phyloP scores from a whole-genome alignment of 257 asterid species.

The Buddleja alternifolia region DNA sequence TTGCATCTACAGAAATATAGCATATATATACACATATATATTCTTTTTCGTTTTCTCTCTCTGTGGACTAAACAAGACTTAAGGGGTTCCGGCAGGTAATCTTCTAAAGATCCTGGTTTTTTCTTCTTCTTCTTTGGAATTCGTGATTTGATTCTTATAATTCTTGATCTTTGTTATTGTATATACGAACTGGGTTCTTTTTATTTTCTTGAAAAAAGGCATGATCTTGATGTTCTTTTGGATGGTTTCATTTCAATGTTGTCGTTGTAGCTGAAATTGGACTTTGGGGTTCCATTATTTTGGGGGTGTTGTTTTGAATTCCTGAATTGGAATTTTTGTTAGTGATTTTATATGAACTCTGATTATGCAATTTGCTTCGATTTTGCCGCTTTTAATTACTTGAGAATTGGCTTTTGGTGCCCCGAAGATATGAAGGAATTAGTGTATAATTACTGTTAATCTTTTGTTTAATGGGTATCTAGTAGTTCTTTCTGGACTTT shows the following conservation, averaged over 20 bases:
- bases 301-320: constrained; percentile 36
- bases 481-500: constrained; percentile 12
- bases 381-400: background rate
- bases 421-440: background rate
- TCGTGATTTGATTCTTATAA: constrained; percentile 29
- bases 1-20: background rate
- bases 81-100: constrained; percentile 38
- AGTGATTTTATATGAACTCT: constrained; percentile 18
- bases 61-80: constrained; percentile 46
- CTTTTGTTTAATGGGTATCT: constrained; percentile 13
- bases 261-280: constrained; percentile 36
- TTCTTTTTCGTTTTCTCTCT: constrained; percentile 28
- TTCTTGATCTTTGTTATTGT: constrained; percentile 36
- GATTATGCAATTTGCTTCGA: constrained; percentile 7
- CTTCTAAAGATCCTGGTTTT: constrained; percentile 16
- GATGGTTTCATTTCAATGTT: constrained; percentile 36
- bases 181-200: constrained; percentile 25
- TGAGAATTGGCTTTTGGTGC: constrained; percentile 3
- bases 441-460: constrained; percentile 3
- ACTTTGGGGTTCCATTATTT: constrained; percentile 31
- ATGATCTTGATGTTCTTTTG: constrained; percentile 45
- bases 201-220: constrained; percentile 14
- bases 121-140: constrained; percentile 17
- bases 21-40: background rate
- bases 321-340: constrained; percentile 33